Evolutionary conservation across 345 rosid genomes (phyloP), one percentile per base, ranked within the genome.

Genomic region (Salix arbutifolia): DNA sequence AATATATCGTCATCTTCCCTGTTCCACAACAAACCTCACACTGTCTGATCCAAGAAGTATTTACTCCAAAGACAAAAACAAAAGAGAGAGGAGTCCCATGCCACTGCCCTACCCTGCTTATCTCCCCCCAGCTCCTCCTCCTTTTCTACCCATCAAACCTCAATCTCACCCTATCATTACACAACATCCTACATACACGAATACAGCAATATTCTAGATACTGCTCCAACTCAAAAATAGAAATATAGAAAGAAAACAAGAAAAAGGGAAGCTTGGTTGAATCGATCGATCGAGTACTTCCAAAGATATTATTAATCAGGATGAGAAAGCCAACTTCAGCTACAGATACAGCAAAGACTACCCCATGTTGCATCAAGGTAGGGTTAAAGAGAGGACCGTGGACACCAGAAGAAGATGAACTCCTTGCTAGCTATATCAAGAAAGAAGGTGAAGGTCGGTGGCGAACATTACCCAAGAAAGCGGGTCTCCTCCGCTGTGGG

Each of bases 351-450:
- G n/a, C 37, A 44, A 42, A 31, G 25, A 68, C 26, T 58, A 90
- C 94, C 8, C 88, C 94, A 6, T 90, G 97, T 72, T 93, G 96
- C 79, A 86, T 82, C 82, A 90, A 89, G 70, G 67, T 75, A 28
- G 92, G 94, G 76, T 76, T 94, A 66, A 94, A 91, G 90, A 89
- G 88, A 70, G 98, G 98, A 67, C 97, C 98, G 11, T 94, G 98
- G 98, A 89, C 97, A 68, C 86, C 89, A 6, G 97, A 91, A 68
- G 98, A 94, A 69, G 98, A 94, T 76, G 89, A 87, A 76, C 76
- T 90, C 14, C 86, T 94, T 6, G 80, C 90, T 30, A 82, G 60
- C 70, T 94, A 87, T 78, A 85, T 94, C 42, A 84, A 82, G 70
- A 85, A 76, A 79, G 98, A 94, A 86, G 98, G 98, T 0, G 91